These are phyloP conservation scores for Kwoniella dendrophila DNA, from an alignment of 768 basidiomycete genomes.

Conservation along the genomic window DNA sequence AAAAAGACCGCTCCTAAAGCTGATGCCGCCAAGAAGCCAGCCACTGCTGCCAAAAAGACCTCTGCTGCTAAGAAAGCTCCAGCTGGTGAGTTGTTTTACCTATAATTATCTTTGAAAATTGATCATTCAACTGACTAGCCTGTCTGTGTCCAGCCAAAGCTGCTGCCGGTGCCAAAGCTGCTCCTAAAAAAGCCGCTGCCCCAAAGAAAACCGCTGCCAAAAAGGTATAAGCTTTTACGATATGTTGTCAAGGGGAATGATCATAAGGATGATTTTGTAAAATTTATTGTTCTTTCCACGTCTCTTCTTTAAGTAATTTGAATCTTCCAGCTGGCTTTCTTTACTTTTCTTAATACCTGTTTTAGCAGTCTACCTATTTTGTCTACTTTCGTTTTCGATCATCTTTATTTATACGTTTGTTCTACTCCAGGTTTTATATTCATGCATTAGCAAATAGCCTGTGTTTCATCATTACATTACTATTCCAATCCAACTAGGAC, in stretches of 20 bases:
- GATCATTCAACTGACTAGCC: slow-evolving; percentile 7
- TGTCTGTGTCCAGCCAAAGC: slow-evolving; percentile 32
- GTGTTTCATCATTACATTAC: slow-evolving; percentile 1
- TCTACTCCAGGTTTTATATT: slow-evolving; percentile 14
- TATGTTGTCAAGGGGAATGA: slow-evolving; percentile 2
- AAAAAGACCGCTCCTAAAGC: slow-evolving; percentile 52
- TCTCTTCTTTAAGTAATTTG: slow-evolving; percentile 14
- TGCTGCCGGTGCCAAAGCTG: slow-evolving; percentile 29
- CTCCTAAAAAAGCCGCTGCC: slow-evolving; percentile 44
- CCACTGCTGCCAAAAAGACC: slow-evolving; percentile 37
- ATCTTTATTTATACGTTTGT: slow-evolving; percentile 12
- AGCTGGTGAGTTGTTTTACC: slow-evolving; percentile 26
- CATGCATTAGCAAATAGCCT: slow-evolving; percentile 25
- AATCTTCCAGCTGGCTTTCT: background rate
- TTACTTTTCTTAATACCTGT: slow-evolving; percentile 1
- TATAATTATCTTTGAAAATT: background rate
- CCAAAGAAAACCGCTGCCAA: slow-evolving; percentile 48
- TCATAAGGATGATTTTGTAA: slow-evolving; percentile 1
- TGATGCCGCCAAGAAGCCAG: slow-evolving; percentile 30
- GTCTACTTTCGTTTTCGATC: slow-evolving; percentile 30
- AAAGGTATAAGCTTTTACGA: slow-evolving; percentile 29
- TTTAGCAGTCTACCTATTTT: background rate
- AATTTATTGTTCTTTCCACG: slow-evolving; percentile 1
- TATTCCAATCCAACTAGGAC: too few species aligned
- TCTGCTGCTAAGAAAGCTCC: slow-evolving; percentile 43